A percentile compares a stretch with the other conserved stretches of the same genome.
phyloP scores from a whole-genome alignment of 306 rosid species.

The Quercus ilex region DNA sequence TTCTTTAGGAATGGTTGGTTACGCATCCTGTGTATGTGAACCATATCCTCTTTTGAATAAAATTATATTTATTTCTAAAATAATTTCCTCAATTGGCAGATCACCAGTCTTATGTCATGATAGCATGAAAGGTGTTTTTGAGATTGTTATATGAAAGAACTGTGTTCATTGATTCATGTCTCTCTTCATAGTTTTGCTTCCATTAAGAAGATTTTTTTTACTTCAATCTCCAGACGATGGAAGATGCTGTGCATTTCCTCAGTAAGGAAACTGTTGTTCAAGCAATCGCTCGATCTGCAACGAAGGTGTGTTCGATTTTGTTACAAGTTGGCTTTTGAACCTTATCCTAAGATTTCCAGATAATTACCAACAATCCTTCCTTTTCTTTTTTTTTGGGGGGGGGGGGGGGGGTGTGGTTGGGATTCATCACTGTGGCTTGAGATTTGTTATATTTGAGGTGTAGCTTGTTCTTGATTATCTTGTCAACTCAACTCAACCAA shows the following conservation, averaged over 20 bases:
- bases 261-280: conserved; percentile 92
- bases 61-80: no score
- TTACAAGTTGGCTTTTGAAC: neutral
- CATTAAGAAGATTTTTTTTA: conserved; percentile 19
- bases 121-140: neutral
- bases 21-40: no score
- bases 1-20: no score
- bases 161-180: neutral
- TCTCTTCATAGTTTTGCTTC: neutral
- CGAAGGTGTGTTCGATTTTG: conserved; percentile 59
- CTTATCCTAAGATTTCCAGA: neutral
- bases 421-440: neutral
- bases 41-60: no score
- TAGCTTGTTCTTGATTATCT: neutral
- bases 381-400: neutral
- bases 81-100: neutral
- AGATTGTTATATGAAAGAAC: conserved; percentile 11
- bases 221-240: conserved; percentile 69
- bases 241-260: conserved; percentile 96
- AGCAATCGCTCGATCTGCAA: conserved; percentile 96
- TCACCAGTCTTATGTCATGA: neutral
- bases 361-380: neutral
- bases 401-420: no score
- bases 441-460: neutral
- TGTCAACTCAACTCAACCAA: neutral